phyloP scores from a whole-genome alignment of 1,284 basidiomycete species.

The Flammula alnicola region DNA sequence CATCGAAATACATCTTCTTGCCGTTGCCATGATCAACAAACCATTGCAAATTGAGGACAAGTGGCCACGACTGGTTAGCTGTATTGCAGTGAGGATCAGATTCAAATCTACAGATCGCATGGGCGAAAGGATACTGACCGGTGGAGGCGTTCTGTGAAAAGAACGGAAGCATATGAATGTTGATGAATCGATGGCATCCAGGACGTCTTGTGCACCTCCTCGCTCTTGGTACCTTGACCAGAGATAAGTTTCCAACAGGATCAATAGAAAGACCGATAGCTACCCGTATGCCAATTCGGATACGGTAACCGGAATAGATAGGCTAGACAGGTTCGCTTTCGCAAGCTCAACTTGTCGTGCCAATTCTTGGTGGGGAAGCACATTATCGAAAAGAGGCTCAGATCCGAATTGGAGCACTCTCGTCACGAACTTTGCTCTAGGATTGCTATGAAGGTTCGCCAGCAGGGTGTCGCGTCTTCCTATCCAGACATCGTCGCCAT shows the following conservation, averaged over 20 bases:
- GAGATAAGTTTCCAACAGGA: conserved; percentile 44
- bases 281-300: conserved; percentile 41
- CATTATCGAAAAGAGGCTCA: conserved; percentile 67
- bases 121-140: conserved; percentile 35
- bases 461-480: conserved; percentile 58
- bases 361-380: conserved; percentile 51
- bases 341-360: conserved; percentile 53
- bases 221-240: conserved; percentile 56
- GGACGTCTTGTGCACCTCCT: conserved; percentile 58
- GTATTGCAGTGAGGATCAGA: conserved; percentile 2
- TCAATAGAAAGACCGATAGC: conserved; percentile 4
- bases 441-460: conserved; percentile 60
- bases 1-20: conserved; percentile 68
- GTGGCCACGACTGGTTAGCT: conserved; percentile 56
- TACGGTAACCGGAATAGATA: conserved; percentile 64
- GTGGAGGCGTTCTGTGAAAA: conserved; percentile 56
- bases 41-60: conserved; percentile 53
- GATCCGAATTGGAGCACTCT: conserved; percentile 71
- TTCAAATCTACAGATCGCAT: neutral
- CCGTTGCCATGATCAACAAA: conserved; percentile 57
- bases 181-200: conserved; percentile 66
- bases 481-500: conserved; percentile 59
- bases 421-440: conserved; percentile 67
- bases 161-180: conserved; percentile 71
- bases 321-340: conserved; percentile 48